A percentile compares a stretch with the other conserved stretches of the same genome.
Evolutionary conservation across 2,329 filamentous ascomycete species (phyloP).

Genomic region (Hawksworthiomyces lignivorus): DNA sequence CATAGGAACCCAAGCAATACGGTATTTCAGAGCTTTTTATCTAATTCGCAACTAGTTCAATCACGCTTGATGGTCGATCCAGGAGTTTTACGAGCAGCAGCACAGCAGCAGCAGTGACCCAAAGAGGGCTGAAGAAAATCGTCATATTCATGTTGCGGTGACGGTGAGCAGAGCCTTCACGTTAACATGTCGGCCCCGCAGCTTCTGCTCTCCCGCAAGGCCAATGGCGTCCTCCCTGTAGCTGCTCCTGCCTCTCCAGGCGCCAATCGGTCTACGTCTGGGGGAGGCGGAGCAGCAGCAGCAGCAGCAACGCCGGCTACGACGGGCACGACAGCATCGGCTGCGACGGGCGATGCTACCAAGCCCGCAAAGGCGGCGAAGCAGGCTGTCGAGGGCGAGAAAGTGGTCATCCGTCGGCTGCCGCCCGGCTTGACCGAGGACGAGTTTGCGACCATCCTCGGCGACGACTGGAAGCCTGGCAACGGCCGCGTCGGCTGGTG

Average conservation of each 20-base stretch:
- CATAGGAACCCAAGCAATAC: no score
- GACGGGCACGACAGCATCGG: constrained; percentile 15
- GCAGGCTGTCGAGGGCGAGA: constrained; percentile 57
- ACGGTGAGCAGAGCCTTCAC: no score
- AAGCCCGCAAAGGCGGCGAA: constrained; percentile 40
- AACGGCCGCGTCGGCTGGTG: constrained; percentile 81
- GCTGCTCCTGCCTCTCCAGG: constrained; percentile 20
- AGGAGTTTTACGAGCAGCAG: no score
- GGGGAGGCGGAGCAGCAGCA: constrained; percentile 26
- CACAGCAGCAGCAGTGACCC: no score
- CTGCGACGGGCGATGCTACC: constrained; percentile 14
- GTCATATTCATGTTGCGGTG: no score
- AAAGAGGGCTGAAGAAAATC: no score
- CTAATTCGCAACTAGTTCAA: no score
- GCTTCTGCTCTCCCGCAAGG: constrained; percentile 26
- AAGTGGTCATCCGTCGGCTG: constrained; percentile 76
- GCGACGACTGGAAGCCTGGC: constrained; percentile 74
- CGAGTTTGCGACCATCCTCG: constrained; percentile 67
- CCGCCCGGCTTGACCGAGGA: constrained; percentile 75
- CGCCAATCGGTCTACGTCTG: neutral
- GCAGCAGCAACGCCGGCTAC: constrained; percentile 33
- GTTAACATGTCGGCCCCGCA: constrained; percentile 18
- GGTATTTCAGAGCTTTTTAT: no score
- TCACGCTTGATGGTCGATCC: no score
- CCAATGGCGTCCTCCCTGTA: constrained; percentile 48